Evolutionary conservation across 2,329 filamentous ascomycete species (phyloP).

Genomic region (Alternaria viburni): DNA sequence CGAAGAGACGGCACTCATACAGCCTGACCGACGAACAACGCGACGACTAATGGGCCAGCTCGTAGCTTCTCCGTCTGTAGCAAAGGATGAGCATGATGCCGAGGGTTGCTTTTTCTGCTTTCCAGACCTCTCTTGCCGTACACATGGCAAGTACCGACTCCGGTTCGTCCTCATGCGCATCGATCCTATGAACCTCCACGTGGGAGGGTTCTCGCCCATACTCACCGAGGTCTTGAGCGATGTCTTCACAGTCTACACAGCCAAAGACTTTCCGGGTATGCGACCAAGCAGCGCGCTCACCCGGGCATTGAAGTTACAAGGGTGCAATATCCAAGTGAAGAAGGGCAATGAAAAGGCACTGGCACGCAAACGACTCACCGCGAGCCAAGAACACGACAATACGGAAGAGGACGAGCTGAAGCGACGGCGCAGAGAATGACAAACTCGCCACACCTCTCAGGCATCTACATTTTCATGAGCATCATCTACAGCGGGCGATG

Average conservation of each 20-base stretch:
- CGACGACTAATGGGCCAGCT: conserved; percentile 80
- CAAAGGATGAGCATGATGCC: conserved; percentile 72
- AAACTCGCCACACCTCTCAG: not conserved
- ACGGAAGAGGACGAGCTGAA: conserved; percentile 47
- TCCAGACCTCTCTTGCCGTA: conserved; percentile 79
- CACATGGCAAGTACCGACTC: conserved; percentile 75
- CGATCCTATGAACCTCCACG: conserved; percentile 64
- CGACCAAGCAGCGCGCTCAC: conserved; percentile 76
- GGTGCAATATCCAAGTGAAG: conserved; percentile 84
- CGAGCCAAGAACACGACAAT: conserved; percentile 51
- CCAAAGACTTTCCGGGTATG: conserved; percentile 88
- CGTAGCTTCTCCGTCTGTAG: conserved; percentile 77
- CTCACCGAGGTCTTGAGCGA: conserved; percentile 67
- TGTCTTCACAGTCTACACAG: conserved; percentile 79
- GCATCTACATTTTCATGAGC: conserved; percentile 12
- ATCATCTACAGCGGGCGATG: conserved; percentile 33
- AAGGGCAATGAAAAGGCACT: conserved; percentile 75
- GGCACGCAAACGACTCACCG: conserved; percentile 49
- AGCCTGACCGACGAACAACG: conserved; percentile 73
- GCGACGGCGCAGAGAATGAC: conserved; percentile 46
- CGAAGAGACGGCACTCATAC: conserved; percentile 72
- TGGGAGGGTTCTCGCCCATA: conserved; percentile 58
- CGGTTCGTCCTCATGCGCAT: conserved; percentile 77
- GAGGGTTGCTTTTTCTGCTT: conserved; percentile 89
- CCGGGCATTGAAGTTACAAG: conserved; percentile 76